A percentile compares a stretch with the other conserved stretches of the same genome.
Conservation (phyloP, 1,284 basidiomycete genomes). For the Hypsizygus ulmarius region DNA sequence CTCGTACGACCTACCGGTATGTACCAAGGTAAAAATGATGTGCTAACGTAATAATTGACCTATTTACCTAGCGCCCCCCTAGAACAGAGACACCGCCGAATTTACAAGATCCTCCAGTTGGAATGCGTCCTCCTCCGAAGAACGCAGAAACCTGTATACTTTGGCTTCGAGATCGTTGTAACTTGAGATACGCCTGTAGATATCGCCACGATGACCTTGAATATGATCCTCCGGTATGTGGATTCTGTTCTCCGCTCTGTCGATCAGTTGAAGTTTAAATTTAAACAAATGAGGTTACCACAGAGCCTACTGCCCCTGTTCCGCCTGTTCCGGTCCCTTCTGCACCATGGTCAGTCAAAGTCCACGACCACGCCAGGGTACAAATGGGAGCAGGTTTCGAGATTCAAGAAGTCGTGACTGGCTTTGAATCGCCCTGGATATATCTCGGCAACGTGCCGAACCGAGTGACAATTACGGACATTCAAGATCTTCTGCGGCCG, state of each 20-base stretch:
- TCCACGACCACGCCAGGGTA: conserved; percentile 42
- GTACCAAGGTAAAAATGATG: not conserved
- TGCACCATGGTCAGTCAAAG: conserved; percentile 17
- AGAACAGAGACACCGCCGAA: not conserved
- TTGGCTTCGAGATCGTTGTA: conserved; percentile 16
- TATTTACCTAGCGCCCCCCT: not conserved
- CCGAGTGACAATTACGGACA: conserved; percentile 22
- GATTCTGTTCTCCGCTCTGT: no score
- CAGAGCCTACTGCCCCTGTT: not conserved
- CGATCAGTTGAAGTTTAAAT: no score
- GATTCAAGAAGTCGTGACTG: conserved; percentile 40
- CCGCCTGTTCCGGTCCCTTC: not conserved
- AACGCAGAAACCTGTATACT: conserved; percentile 9
- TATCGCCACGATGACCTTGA: conserved; percentile 26
- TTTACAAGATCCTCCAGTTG: conserved; percentile 14
- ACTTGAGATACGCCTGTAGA: conserved; percentile 13
- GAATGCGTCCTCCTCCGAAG: conserved; percentile 14
- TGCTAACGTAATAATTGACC: not conserved
- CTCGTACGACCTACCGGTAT: not conserved
- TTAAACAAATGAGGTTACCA: no score
- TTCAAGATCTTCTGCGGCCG: conserved; percentile 29
- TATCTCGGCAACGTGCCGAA: conserved; percentile 38
- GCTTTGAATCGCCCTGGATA: conserved; percentile 46
- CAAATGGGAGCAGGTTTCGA: conserved; percentile 42
- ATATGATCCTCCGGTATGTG: conserved; percentile 21